Conservation (phyloP, 768 basidiomycete genomes). For the Lanmaoa pseudosensibilis region DNA sequence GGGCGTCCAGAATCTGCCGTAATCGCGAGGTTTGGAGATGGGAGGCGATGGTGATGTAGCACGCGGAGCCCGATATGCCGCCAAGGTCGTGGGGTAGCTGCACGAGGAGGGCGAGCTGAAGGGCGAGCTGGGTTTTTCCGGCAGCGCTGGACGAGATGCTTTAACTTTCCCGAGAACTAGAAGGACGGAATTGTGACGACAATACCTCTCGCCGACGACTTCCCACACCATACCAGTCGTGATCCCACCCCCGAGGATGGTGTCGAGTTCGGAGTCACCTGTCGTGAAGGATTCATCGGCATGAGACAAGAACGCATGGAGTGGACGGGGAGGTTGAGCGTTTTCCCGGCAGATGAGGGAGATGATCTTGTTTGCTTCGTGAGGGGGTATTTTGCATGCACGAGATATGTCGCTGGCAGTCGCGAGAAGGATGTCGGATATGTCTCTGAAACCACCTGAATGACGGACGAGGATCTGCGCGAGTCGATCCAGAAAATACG, state of each 20-base stretch:
- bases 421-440: constrained; percentile 51
- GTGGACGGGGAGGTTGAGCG: constrained; percentile 37
- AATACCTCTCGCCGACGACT: constrained; percentile 83
- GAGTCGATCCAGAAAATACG: neutral
- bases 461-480: neutral
- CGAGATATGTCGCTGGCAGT: constrained; percentile 53
- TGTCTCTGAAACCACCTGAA: constrained; percentile 49
- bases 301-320: constrained; percentile 40
- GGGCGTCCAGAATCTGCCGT: constrained; percentile 58
- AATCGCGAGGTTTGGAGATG: constrained; percentile 68
- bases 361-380: constrained; percentile 52
- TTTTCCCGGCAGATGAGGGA: constrained; percentile 48
- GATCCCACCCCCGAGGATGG: constrained; percentile 75
- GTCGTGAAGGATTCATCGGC: constrained; percentile 60
- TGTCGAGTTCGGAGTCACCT: constrained; percentile 71
- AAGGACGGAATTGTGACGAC: neutral
- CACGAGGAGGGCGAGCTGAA: constrained; percentile 78
- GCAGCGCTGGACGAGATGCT: constrained; percentile 60
- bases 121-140: constrained; percentile 90
- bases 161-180: constrained; percentile 5
- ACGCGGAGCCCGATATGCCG: constrained; percentile 65
- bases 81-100: constrained; percentile 63
- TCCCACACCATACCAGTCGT: constrained; percentile 83
- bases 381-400: constrained; percentile 50
- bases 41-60: constrained; percentile 76